Evolutionary conservation across 139 green algal species (phyloP), one percentile per base, ranked within the genome.

Genomic region (Bryopsis sp.): DNA sequence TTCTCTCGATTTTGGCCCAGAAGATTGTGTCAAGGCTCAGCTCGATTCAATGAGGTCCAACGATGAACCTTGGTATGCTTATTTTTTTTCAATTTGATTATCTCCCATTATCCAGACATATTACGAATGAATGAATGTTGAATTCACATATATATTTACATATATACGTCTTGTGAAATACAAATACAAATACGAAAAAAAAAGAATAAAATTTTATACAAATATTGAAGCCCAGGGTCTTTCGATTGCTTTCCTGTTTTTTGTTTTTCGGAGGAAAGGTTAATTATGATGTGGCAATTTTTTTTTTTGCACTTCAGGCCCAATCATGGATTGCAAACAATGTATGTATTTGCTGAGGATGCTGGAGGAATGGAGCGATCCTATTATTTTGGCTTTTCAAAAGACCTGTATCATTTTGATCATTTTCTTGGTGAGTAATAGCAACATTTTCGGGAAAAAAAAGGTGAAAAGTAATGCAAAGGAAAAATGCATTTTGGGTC

Each of bases 271-370:
- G n/a, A n/a, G n/a, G n/a, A n/a, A n/a, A n/a, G n/a, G n/a, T n/a
- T n/a, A n/a, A n/a, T n/a, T n/a, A n/a, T n/a, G n/a, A n/a, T n/a
- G n/a, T n/a, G n/a, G n/a, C n/a, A n/a, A n/a, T n/a, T n/a, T n/a
- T n/a, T n/a, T n/a, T n/a, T n/a, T 39, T 39, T 24, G 28, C 4
- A 5, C 7, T 58, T 48, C 70, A 85, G 82, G 82, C 19, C 48
- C 1, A 84, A 84, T 38, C 85, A 90, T 68, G 85, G 87, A 1
- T 78, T 92, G 2, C 79, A 90, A 63, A 82, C 79, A 2, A 79
- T 83, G 47, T 94, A 94, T 34, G 88, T 86, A 48, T 94, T 93
- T 73, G 81, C 72, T 1, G 67, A 76, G n/a, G 87, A 88, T 59
- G 80, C 86, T n/a, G 88, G 88, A 11, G 72, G 72, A 32, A 79